phyloP scores from a whole-genome alignment of 257 asterid species.

The Plectranthus barbatus region DNA sequence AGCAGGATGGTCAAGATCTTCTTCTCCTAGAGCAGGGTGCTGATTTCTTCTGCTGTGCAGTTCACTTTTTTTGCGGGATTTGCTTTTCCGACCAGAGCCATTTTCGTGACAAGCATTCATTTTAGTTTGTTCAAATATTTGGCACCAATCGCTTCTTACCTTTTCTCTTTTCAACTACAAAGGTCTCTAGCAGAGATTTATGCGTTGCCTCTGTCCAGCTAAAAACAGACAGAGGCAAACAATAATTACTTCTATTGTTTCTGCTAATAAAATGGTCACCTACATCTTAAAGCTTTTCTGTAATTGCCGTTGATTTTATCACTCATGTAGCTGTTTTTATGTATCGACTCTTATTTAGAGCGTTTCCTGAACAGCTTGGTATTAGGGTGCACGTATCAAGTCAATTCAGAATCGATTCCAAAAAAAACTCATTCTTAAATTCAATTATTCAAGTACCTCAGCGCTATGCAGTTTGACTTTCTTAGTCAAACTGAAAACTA shows the following conservation, averaged over 20 bases:
- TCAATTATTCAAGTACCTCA: no score
- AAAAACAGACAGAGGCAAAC: slow-evolving; percentile 3
- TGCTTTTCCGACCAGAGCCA: slow-evolving; percentile 10
- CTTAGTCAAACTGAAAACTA: no score
- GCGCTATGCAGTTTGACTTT: no score
- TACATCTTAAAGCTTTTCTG: no score
- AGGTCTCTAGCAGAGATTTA: slow-evolving; percentile 1
- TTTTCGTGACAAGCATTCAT: slow-evolving; percentile 15
- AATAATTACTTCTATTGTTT: slow-evolving; percentile 6
- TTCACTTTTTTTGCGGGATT: slow-evolving; percentile 12
- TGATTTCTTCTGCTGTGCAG: slow-evolving; percentile 17
- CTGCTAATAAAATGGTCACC: slow-evolving; percentile 17
- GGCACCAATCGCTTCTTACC: slow-evolving; percentile 17
- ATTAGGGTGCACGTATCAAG: no score
- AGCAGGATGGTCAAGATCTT: slow-evolving; percentile 10
- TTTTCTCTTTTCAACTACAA: slow-evolving; percentile 3
- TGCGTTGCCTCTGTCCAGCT: slow-evolving; percentile 7
- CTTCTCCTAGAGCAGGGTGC: slow-evolving; percentile 7
- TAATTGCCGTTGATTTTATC: no score
- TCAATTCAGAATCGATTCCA: no score
- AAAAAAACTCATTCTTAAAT: no score
- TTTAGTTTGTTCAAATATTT: slow-evolving; percentile 4
- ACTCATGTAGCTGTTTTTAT: no score
- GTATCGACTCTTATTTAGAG: no score
- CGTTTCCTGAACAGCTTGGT: no score